Evolutionary conservation across 2,329 filamentous ascomycete species (phyloP).

Genomic region (Calonectria ilicicola): DNA sequence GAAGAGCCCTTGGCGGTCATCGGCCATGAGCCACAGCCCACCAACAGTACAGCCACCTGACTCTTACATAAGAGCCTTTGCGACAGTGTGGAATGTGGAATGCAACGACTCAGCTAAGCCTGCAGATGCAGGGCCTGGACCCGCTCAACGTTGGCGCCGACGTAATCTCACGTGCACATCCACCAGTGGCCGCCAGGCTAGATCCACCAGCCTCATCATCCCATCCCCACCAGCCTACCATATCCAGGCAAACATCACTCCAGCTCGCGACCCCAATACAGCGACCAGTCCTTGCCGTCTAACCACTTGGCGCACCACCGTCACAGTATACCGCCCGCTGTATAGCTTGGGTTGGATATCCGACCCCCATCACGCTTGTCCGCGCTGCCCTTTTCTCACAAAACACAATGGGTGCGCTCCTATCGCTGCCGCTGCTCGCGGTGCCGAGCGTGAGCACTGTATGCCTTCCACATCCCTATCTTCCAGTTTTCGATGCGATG

Average conservation of each 20-base stretch:
- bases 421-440: slow-evolving; percentile 90
- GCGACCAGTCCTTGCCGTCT: neutral
- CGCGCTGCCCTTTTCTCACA: neutral
- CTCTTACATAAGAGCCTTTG: slow-evolving; percentile 9
- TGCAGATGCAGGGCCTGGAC: neutral
- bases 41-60: slow-evolving; percentile 9
- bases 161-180: slow-evolving; percentile 43
- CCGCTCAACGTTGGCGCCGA: slow-evolving; percentile 18
- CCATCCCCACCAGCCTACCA: slow-evolving; percentile 20
- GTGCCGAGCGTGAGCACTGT: slow-evolving; percentile 89
- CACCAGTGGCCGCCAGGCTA: neutral
- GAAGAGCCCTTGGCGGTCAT: neutral
- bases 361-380: neutral
- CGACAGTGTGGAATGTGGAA: no score
- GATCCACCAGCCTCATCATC: slow-evolving; percentile 27
- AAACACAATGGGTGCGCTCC: slow-evolving; percentile 82
- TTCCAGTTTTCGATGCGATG: neutral
- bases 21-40: slow-evolving; percentile 14
- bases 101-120: neutral
- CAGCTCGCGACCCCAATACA: neutral
- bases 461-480: slow-evolving; percentile 53
- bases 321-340: neutral
- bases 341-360: neutral
- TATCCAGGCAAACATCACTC: slow-evolving; percentile 8
- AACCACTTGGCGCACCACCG: neutral